Base-by-base conservation (phyloP, 2,329 filamentous ascomycete species). In the Claviceps lovelessii region DNA sequence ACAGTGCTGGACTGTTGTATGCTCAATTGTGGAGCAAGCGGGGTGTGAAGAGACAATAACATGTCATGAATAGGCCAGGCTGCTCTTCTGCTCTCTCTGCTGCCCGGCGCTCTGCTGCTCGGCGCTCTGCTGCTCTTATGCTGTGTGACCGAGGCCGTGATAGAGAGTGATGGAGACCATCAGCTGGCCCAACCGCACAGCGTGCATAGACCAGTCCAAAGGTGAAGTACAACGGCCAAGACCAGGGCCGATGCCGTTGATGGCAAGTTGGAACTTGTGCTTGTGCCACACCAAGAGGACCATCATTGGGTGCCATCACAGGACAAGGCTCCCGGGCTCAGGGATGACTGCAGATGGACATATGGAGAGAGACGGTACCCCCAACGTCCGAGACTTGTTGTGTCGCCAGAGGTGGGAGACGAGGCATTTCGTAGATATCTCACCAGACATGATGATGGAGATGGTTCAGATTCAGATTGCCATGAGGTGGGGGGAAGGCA, bases 1-100 rank as follows among this genome's bases (percentile, higher is more conserved):
- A 35, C 33, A 15, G 17, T n/a, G 5, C 31, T 46, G 44, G 44
- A 29, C 23, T 46, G 9, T 11, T 37, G 35, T 17, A 31, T 35
- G 51, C 23, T 53, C 19, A 11, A 48, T 33, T 41, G 35, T 48
- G 52, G 51, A 52, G 46, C 46, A 48, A 33, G 46, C 52, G 52
- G 52, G 52, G 52, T 15, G 31, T 9, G 45, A 33, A 35, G 52
- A 42, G 45, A 53, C 28, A 52, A 33, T 48, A 41, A 42, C 35
- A 53, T 53, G 7, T 15, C 35, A 33, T 42, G 52, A 49, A 53
- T 49, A 48, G 37, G 37, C 23, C 23, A 23, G 23, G 23, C 35
- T 19, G 41, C 10, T 45, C 10, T 19, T 28, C 19, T 13, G 4
- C n/a, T 45, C n/a, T 44, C 23, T 23, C 23, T 23, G 2, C 23